Base-by-base conservation (phyloP, 2,329 filamentous ascomycete species). In the Colletotrichum tabaci region DNA sequence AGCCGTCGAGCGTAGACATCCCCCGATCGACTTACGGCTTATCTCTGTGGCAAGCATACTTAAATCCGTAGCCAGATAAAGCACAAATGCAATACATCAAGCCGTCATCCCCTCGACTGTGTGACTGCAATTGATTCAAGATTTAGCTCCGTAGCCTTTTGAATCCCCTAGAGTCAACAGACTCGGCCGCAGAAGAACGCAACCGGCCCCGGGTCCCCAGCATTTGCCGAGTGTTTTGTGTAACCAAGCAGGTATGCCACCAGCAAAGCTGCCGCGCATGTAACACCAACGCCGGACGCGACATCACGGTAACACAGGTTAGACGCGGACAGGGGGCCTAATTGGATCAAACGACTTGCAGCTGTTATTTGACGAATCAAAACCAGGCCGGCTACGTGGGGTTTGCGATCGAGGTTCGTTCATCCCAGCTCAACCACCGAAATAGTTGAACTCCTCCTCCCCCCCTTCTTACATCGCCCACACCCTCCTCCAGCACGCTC, bases 241-340 rank as follows among this genome's bases (percentile, higher is more conserved):
- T n/a, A 55, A 55, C 52, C 9, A 7, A 18, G 3, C 52, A 9
- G 7, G 4, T 10, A 3, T 38, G 30, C 13, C 18, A n/a, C n/a
- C 52, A n/a, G 16, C 52, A 38, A 18, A 55, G 52, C 26, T 35
- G 52, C 30, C 52, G 52, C 52, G 52, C 30, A n/a, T 55, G 52
- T 38, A 55, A 38, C 9, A 55, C 30, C 52, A 26, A 16, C 35
- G 26, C 35, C 16, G 15, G 26, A 30, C 52, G 30, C 52, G 18
- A 10, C 16, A 38, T 38, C 30, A 10, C 52, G 52, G 52, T 55
- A 55, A 9, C 30, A 38, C 26, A 55, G 3, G 30, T 26, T 12
- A 55, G 12, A 13, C 10, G 30, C 26, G 8, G 52, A 10, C 52
- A 30, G 30, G 30, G 30, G 26, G 12, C 15, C 26, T 13, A 18